A percentile compares a stretch with the other conserved stretches of the same genome.
These are phyloP conservation scores for Colletotrichum chrysophilum DNA, from an alignment of 2,329 filamentous ascomycete species.

Conservation along the genomic window DNA sequence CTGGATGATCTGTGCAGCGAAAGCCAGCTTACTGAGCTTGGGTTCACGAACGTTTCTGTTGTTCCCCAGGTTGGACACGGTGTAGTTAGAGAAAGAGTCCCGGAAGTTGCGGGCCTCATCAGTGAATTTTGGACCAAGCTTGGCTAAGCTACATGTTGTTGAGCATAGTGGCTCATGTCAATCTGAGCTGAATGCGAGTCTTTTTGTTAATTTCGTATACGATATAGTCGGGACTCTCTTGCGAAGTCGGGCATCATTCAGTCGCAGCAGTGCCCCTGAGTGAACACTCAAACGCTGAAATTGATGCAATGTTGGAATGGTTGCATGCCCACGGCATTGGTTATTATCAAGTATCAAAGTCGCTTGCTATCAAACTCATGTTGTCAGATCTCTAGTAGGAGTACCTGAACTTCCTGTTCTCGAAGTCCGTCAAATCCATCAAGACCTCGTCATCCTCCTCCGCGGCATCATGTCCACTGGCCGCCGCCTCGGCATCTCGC, in stretches of 20 bases:
- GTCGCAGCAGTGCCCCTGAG: background rate
- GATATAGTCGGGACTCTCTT: background rate
- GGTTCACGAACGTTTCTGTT: conserved; percentile 26
- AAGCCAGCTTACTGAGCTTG: conserved; percentile 15
- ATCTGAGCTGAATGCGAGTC: fast-evolving
- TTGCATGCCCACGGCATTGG: background rate
- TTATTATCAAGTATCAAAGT: background rate
- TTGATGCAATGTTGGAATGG: background rate
- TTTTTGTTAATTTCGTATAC: background rate
- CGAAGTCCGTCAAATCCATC: conserved; percentile 39
- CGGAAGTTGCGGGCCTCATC: conserved; percentile 23
- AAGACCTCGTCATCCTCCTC: conserved; percentile 31
- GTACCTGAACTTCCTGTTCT: conserved; percentile 26
- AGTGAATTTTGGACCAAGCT: conserved; percentile 23
- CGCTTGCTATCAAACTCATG: background rate
- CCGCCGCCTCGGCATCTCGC: conserved; percentile 34
- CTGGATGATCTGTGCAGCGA: conserved; percentile 25
- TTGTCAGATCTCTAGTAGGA: background rate
- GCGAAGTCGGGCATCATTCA: background rate
- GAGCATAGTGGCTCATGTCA: background rate
- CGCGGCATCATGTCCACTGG: conserved; percentile 35
- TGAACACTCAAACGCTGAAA: background rate
- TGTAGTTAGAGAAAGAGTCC: conserved; percentile 28
- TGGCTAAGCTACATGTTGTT: background rate
- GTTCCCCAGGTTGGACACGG: conserved; percentile 26